A percentile compares a stretch with the other conserved stretches of the same genome.
Conservation (phyloP, 345 rosid genomes). For the Eucalyptus microcorys region DNA sequence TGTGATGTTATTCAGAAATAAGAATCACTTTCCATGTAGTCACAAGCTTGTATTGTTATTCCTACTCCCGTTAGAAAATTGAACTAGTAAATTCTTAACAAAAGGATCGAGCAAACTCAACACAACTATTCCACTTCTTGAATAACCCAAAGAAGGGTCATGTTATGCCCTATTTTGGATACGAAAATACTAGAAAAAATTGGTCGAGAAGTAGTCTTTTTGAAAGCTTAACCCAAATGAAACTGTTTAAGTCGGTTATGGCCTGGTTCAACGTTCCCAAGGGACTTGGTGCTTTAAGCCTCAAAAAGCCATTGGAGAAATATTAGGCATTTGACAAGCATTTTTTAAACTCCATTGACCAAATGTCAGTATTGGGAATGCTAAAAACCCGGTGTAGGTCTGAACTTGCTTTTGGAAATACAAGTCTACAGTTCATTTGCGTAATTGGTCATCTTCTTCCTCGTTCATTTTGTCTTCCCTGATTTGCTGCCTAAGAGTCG, state of each 20-base stretch:
- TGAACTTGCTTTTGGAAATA: too few species aligned
- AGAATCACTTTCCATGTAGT: neutral
- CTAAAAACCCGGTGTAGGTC: accelerated
- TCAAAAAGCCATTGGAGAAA: too few species aligned
- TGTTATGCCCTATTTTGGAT: neutral
- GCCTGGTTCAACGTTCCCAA: accelerated
- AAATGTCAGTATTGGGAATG: too few species aligned
- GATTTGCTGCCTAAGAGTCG: too few species aligned
- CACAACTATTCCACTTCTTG: neutral
- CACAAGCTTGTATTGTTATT: neutral
- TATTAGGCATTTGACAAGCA: too few species aligned
- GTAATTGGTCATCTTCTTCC: too few species aligned
- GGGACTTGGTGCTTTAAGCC: too few species aligned
- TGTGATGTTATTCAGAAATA: neutral
- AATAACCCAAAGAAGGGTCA: neutral
- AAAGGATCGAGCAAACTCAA: neutral
- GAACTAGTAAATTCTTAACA: neutral
- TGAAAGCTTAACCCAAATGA: neutral
- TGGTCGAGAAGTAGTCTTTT: neutral
- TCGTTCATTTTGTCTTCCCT: too few species aligned
- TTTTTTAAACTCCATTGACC: too few species aligned
- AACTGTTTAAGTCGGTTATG: neutral
- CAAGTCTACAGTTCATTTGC: accelerated
- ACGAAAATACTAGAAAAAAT: neutral
- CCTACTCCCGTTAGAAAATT: neutral